Evolutionary conservation across 2,329 filamentous ascomycete genomes (phyloP).

Genomic region (Curvularia lunata): DNA sequence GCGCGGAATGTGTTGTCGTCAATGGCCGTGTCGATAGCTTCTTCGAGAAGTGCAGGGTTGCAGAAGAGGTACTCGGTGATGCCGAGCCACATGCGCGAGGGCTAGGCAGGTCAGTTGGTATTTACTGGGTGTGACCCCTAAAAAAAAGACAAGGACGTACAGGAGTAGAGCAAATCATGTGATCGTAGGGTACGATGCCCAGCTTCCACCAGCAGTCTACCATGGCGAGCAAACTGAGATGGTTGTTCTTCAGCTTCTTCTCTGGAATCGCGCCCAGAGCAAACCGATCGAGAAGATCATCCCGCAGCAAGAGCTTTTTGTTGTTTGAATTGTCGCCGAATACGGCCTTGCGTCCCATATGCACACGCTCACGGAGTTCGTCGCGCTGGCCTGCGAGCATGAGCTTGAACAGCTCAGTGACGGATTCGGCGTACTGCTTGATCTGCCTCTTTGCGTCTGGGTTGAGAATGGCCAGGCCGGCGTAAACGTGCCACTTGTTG

Average conservation of each 20-base stretch:
- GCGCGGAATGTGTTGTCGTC: constrained; percentile 91
- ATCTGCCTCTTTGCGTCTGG: constrained; percentile 92
- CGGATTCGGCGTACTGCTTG: constrained; percentile 87
- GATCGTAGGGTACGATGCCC: constrained; percentile 94
- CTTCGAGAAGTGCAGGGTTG: constrained; percentile 78
- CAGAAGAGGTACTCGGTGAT: constrained; percentile 97
- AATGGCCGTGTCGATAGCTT: constrained; percentile 83
- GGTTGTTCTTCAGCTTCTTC: constrained; percentile 82
- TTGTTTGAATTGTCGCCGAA: constrained; percentile 63
- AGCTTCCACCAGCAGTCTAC: constrained; percentile 98
- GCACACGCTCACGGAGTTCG: constrained; percentile 76
- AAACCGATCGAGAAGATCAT: constrained; percentile 87
- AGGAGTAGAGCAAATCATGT: constrained; percentile 99
- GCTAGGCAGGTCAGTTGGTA: constrained; percentile 46
- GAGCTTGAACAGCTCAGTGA: constrained; percentile 93
- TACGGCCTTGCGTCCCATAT: constrained; percentile 77
- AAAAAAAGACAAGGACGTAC: constrained; percentile 51
- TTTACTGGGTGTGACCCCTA: too few relatives aligned
- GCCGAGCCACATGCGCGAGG: constrained; percentile 94
- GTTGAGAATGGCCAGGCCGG: constrained; percentile 94
- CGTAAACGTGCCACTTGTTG: constrained; percentile 99
- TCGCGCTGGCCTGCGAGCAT: constrained; percentile 86
- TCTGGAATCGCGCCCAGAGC: constrained; percentile 75
- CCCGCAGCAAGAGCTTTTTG: constrained; percentile 73
- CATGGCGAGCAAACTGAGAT: constrained; percentile 91